Evolutionary conservation across 2,329 filamentous ascomycete species (phyloP).

Genomic region (Scorias spongiosa): DNA sequence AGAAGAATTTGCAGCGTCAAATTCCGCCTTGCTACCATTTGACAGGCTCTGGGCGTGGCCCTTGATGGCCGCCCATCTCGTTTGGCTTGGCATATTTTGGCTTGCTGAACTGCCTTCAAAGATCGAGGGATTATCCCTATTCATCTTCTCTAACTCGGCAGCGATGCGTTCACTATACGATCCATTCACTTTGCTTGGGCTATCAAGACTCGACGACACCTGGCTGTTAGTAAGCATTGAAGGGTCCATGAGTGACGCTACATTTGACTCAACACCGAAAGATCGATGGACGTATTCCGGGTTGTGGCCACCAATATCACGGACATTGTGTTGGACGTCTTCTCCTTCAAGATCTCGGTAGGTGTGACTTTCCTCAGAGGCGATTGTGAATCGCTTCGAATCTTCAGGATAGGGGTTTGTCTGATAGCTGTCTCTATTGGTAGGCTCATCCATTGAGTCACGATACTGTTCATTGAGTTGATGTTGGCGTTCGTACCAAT

Average conservation of each 20-base stretch:
- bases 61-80: constrained; percentile 24
- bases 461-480: constrained; percentile 45
- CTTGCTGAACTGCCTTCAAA: constrained; percentile 19
- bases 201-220: constrained; percentile 8
- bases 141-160: constrained; percentile 11
- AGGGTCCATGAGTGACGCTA: constrained; percentile 78
- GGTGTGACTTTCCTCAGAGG: constrained; percentile 41
- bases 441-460: constrained; percentile 24
- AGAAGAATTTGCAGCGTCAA: constrained; percentile 27
- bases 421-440: background rate
- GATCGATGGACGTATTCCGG: constrained; percentile 61
- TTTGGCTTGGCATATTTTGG: constrained; percentile 16
- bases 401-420: constrained; percentile 37
- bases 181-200: constrained; percentile 11
- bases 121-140: constrained; percentile 8
- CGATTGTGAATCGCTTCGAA: constrained; percentile 32
- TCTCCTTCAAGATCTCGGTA: constrained; percentile 37
- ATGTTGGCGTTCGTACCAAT: constrained; percentile 38
- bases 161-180: constrained; percentile 16
- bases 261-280: constrained; percentile 67
- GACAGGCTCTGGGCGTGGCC: constrained; percentile 26
- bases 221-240: constrained; percentile 46
- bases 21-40: background rate
- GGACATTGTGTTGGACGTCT: constrained; percentile 54
- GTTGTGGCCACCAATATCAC: constrained; percentile 49